Percentiles rank a stretch among this genome's conserved stretches.
Evolutionary conservation across 305 asterid species (phyloP).

Genomic region (Ajuga reptans): DNA sequence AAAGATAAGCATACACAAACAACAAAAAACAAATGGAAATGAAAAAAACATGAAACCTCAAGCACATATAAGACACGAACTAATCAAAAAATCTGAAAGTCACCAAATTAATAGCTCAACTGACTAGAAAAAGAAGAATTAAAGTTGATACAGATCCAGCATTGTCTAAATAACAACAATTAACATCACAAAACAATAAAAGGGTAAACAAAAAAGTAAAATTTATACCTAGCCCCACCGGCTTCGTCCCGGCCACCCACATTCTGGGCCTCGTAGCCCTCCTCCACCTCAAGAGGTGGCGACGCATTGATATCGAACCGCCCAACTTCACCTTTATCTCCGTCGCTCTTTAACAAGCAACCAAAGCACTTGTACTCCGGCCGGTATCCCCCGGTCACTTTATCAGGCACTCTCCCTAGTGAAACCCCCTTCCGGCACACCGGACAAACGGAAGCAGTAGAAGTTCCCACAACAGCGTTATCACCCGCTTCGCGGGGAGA

Average conservation of each 20-base stretch:
- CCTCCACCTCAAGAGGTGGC: slow-evolving; percentile 51
- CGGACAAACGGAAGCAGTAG: slow-evolving; percentile 22
- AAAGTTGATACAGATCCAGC: slow-evolving; percentile 12
- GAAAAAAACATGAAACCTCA: neutral
- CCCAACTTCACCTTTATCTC: slow-evolving; percentile 29
- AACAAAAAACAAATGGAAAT: neutral
- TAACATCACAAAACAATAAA: neutral
- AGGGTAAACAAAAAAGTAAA: slow-evolving; percentile 20
- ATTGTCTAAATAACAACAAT: slow-evolving; percentile 16
- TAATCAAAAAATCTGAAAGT: neutral
- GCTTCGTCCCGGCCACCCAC: slow-evolving; percentile 24
- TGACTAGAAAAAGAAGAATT: neutral
- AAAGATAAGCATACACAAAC: neutral
- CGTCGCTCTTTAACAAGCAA: slow-evolving; percentile 29
- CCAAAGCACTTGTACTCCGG: slow-evolving; percentile 39
- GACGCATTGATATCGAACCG: slow-evolving; percentile 49
- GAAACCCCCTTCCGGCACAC: slow-evolving; percentile 37
- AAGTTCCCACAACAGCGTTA: slow-evolving; percentile 21
- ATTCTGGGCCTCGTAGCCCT: slow-evolving; percentile 27
- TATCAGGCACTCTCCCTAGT: slow-evolving; percentile 27
- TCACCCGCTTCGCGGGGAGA: slow-evolving; percentile 42
- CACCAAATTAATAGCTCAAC: neutral
- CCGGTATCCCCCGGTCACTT: slow-evolving; percentile 26
- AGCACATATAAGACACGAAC: neutral
- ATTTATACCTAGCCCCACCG: slow-evolving; percentile 42